phyloP scores from a whole-genome alignment of 1,139 yeast genomes.

The Candida freyschussii region DNA sequence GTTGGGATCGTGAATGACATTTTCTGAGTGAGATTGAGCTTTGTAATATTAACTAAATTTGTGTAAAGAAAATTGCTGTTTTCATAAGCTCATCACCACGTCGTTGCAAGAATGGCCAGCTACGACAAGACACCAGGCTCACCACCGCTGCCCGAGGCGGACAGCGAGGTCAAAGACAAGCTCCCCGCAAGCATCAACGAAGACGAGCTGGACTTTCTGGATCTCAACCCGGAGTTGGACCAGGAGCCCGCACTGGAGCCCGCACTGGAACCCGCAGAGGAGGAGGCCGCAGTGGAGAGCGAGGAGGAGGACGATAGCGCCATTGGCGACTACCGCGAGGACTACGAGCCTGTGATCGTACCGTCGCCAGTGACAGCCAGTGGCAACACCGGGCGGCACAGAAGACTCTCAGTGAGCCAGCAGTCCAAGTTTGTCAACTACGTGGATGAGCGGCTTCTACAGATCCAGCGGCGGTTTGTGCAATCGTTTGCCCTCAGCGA shows the following conservation, averaged over 20 bases:
- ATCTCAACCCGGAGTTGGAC: conserved; percentile 22
- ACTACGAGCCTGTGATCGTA: conserved; percentile 12
- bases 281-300: neutral
- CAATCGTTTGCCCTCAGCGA: conserved; percentile 21
- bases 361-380: conserved; percentile 12
- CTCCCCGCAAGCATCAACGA: conserved; percentile 9
- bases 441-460: conserved; percentile 20
- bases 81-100: too few species aligned
- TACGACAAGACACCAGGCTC: conserved; percentile 22
- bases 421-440: conserved; percentile 22
- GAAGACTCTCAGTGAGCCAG: conserved; percentile 16
- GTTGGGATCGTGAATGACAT: conserved; percentile 35
- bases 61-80: too few species aligned
- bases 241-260: too few species aligned
- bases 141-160: conserved; percentile 24
- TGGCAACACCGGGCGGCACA: conserved; percentile 2
- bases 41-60: too few species aligned
- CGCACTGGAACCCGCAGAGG: neutral
- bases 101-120: conserved; percentile 4
- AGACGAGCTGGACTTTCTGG: conserved; percentile 20
- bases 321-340: conserved; percentile 9
- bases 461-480: conserved; percentile 21
- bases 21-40: too few species aligned
- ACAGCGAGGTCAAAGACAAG: conserved; percentile 12
- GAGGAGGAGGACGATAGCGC: neutral